Evolutionary conservation across 257 asterid species (phyloP).

Genomic region (Capsicum pubescens): DNA sequence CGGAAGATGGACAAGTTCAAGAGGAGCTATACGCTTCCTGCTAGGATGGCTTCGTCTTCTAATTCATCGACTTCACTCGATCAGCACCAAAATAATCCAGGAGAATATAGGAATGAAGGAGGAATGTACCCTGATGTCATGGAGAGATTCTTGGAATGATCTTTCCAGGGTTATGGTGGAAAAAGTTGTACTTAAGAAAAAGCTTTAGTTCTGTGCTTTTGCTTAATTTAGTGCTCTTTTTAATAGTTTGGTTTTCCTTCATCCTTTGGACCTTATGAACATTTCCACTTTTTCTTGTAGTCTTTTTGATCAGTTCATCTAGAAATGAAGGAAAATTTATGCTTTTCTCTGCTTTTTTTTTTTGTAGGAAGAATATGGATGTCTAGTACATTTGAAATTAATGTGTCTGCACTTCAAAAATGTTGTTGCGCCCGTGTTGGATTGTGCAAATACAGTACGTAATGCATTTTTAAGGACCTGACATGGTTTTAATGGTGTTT

Average conservation of each 20-base stretch:
- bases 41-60: conserved; percentile 77
- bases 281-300: conserved; percentile 30
- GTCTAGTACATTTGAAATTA: neutral
- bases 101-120: conserved; percentile 69
- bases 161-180: conserved; percentile 27
- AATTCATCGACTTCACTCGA: conserved; percentile 71
- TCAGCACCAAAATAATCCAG: conserved; percentile 62
- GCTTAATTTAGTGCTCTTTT: conserved; percentile 24
- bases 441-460: neutral
- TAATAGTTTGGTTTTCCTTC: conserved; percentile 28
- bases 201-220: conserved; percentile 39
- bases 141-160: conserved; percentile 89
- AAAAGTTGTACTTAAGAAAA: conserved; percentile 47
- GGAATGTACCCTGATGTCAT: conserved; percentile 88
- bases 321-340: conserved; percentile 24
- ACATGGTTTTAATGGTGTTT: neutral
- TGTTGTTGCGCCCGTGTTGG: rapidly evolving
- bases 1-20: conserved; percentile 72
- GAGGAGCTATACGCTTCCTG: conserved; percentile 87
- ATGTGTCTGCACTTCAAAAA: neutral
- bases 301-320: neutral
- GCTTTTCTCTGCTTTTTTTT: neutral
- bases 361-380: neutral
- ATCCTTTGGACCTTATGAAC: conserved; percentile 14
- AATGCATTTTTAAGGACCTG: neutral